These are phyloP conservation scores for Gardenia jasminoides DNA, from an alignment of 257 asterid genomes.

Conservation along the genomic window DNA sequence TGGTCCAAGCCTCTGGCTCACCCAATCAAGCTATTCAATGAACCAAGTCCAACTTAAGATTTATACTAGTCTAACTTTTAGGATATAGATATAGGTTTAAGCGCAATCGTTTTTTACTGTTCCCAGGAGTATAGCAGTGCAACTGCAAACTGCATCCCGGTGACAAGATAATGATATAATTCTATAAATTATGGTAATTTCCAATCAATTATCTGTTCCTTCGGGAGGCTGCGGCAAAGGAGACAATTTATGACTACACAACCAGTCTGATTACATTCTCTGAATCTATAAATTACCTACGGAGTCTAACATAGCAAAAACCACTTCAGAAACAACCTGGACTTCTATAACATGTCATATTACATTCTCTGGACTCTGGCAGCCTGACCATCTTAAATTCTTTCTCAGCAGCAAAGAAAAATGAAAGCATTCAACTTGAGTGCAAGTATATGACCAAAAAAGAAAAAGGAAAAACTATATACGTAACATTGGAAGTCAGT, in stretches of 20 bases:
- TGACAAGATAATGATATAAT: background rate
- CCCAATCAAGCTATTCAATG: constrained; percentile 45
- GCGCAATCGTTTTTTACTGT: constrained; percentile 22
- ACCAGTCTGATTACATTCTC: background rate
- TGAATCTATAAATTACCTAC: background rate
- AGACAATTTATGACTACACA: background rate
- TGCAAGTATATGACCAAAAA: background rate
- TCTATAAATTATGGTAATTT: background rate
- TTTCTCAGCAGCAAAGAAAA: background rate
- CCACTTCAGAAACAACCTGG: background rate
- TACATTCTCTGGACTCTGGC: background rate
- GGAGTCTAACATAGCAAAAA: background rate
- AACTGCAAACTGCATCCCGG: background rate
- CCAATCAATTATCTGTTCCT: background rate
- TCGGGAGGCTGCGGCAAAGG: background rate
- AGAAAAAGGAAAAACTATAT: background rate
- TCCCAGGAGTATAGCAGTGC: background rate
- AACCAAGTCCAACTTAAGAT: constrained; percentile 20
- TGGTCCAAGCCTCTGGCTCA: constrained; percentile 82
- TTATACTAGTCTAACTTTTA: constrained; percentile 16
- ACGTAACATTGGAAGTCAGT: background rate
- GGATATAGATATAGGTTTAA: constrained; percentile 22
- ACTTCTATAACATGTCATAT: too few relatives aligned
- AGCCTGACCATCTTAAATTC: background rate
- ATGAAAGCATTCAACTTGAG: background rate